phyloP scores from a whole-genome alignment of 2,329 filamentous ascomycete genomes.

The Akanthomyces muscarius region DNA sequence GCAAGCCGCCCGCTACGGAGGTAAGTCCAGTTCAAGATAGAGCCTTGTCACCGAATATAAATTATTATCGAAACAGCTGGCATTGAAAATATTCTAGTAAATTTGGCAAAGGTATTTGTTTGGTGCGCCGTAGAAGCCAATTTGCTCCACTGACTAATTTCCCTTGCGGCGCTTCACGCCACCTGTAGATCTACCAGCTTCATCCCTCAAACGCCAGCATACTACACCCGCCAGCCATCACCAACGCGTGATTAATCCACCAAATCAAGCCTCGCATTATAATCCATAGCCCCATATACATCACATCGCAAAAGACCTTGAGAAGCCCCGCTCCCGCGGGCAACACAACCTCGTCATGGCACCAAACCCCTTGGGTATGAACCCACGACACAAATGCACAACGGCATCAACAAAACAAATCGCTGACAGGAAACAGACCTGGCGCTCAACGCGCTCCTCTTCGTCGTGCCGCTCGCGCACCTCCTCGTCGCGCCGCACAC shows the following conservation, averaged over 20 bases:
- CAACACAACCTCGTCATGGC: slow-evolving; percentile 21
- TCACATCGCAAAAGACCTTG: background rate
- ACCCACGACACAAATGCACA: background rate
- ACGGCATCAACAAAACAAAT: background rate
- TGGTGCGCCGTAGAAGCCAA: no score
- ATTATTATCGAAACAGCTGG: no score
- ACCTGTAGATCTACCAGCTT: background rate
- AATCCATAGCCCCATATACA: background rate
- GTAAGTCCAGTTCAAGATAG: no score
- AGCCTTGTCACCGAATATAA: no score
- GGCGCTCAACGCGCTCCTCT: slow-evolving; percentile 27
- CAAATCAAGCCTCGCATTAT: background rate
- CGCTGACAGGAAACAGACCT: slow-evolving; percentile 24
- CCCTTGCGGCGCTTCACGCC: background rate
- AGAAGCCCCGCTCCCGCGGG: no score
- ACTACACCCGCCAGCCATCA: background rate
- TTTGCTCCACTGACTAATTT: no score
- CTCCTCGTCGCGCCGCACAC: slow-evolving; percentile 78
- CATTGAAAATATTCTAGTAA: no score
- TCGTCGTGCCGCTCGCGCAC: slow-evolving; percentile 64
- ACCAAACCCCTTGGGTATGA: slow-evolving; percentile 11
- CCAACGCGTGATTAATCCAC: background rate
- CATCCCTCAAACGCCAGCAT: background rate
- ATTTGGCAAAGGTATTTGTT: no score
- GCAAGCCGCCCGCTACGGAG: no score